Evolutionary conservation across 305 asterid species (phyloP).

Genomic region (Fraxinus velutina): DNA sequence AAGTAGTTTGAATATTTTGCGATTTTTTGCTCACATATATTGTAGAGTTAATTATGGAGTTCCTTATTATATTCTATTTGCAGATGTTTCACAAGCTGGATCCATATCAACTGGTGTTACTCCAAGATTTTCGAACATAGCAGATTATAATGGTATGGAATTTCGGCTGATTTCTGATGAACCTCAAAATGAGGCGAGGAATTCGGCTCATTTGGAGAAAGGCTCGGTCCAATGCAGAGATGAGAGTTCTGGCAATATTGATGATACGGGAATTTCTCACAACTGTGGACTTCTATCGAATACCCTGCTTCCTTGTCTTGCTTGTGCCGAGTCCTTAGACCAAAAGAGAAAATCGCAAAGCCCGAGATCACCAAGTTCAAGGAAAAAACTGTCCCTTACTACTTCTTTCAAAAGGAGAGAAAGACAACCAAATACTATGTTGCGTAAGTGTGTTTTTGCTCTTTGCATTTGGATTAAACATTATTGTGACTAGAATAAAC

Average conservation of each 20-base stretch:
- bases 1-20: constrained; percentile 14
- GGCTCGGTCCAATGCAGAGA: constrained; percentile 27
- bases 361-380: constrained; percentile 44
- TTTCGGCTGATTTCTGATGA: constrained; percentile 41
- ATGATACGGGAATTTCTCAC: constrained; percentile 40
- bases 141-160: constrained; percentile 31
- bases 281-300: constrained; percentile 59
- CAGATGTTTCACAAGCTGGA: constrained; percentile 82
- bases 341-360: constrained; percentile 48
- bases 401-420: constrained; percentile 74
- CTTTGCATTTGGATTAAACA: constrained; percentile 4
- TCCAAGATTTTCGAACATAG: constrained; percentile 62
- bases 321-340: constrained; percentile 58
- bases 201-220: constrained; percentile 23
- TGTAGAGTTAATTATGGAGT: neutral
- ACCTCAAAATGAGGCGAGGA: constrained; percentile 39
- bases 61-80: constrained; percentile 4
- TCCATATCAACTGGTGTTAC: constrained; percentile 64
- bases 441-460: constrained; percentile 46
- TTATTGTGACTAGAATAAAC: neutral
- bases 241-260: constrained; percentile 33
- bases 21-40: neutral
- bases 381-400: constrained; percentile 48
- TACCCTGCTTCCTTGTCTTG: constrained; percentile 72
- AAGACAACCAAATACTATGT: constrained; percentile 40